These are phyloP conservation scores for Coccomyxa subellipsoidea DNA, from an alignment of 163 green algal species.

Conservation along the genomic window DNA sequence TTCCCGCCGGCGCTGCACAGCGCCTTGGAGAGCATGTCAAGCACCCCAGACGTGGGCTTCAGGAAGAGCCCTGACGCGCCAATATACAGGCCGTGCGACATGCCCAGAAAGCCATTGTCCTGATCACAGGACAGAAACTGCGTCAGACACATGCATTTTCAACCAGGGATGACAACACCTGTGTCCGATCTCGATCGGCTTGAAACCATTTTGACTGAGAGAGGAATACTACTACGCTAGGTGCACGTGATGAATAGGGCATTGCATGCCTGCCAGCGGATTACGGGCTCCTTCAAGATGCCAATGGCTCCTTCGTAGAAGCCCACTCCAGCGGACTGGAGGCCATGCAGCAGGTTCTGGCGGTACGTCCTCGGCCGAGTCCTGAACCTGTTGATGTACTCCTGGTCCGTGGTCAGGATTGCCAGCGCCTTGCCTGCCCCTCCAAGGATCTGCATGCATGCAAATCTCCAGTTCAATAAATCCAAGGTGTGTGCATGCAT, in stretches of 20 bases:
- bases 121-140: constrained; percentile 9
- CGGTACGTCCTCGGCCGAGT: constrained; percentile 20
- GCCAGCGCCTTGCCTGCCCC: constrained; percentile 45
- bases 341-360: constrained; percentile 31
- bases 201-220: background rate
- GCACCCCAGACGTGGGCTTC: constrained; percentile 50
- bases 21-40: constrained; percentile 44
- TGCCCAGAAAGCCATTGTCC: constrained; percentile 31
- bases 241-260: background rate
- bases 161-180: background rate
- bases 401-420: constrained; percentile 48
- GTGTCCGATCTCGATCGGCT: background rate
- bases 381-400: constrained; percentile 50
- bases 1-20: constrained; percentile 23
- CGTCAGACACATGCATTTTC: background rate
- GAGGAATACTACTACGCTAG: background rate
- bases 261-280: background rate
- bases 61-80: constrained; percentile 42
- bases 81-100: constrained; percentile 35
- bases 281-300: constrained; percentile 20
- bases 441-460: constrained; percentile 33
- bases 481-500: no score
- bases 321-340: constrained; percentile 39
- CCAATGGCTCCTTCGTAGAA: constrained; percentile 38
- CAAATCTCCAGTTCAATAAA: background rate